phyloP scores from a whole-genome alignment of 371 early-diverging fungal species.

The Haplosporangium sp. region DNA sequence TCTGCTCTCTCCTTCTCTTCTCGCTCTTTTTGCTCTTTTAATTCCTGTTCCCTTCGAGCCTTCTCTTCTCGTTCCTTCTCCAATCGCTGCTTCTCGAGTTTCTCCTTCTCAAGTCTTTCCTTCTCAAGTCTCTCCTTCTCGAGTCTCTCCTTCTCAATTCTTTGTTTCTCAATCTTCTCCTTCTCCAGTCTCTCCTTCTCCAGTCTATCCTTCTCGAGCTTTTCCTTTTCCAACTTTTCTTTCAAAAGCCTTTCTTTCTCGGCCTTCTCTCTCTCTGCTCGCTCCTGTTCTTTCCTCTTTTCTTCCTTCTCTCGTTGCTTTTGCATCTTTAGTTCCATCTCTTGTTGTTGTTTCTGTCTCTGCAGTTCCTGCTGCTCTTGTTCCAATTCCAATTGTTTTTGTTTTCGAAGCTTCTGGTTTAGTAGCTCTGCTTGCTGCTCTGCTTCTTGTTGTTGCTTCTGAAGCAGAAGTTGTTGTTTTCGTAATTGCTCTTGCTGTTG shows the following conservation, averaged over 20 bases:
- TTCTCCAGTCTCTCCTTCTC: conserved; percentile 22
- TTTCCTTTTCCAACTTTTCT: conserved; percentile 15
- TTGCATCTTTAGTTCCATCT: conserved; percentile 16
- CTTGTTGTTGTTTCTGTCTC: conserved; percentile 38
- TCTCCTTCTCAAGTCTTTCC: conserved; percentile 20
- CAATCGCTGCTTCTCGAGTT: conserved; percentile 9
- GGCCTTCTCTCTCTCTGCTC: conserved; percentile 16
- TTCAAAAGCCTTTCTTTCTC: conserved; percentile 18
- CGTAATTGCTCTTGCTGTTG: conserved; percentile 57
- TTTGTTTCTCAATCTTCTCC: conserved; percentile 16
- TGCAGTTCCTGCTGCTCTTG: conserved; percentile 41
- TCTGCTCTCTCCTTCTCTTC: conserved; percentile 19
- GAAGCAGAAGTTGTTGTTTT: conserved; percentile 39
- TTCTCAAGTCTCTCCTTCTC: conserved; percentile 23
- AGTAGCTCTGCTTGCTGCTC: conserved; percentile 9
- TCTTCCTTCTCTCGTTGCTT: conserved; percentile 21
- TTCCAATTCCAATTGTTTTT: conserved; percentile 45
- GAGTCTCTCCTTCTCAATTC: conserved; percentile 1
- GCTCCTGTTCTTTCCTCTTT: conserved; percentile 15
- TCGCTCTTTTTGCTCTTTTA: conserved; percentile 22
- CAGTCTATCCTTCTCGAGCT: conserved; percentile 12
- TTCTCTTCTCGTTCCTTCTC: conserved; percentile 26
- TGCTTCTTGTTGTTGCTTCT: conserved; percentile 40
- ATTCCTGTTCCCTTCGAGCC: conserved; percentile 18
- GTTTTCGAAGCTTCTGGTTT: conserved; percentile 10